Evolutionary conservation across 257 asterid genomes (phyloP).

Genomic region (Fraxinus quadrangulata): DNA sequence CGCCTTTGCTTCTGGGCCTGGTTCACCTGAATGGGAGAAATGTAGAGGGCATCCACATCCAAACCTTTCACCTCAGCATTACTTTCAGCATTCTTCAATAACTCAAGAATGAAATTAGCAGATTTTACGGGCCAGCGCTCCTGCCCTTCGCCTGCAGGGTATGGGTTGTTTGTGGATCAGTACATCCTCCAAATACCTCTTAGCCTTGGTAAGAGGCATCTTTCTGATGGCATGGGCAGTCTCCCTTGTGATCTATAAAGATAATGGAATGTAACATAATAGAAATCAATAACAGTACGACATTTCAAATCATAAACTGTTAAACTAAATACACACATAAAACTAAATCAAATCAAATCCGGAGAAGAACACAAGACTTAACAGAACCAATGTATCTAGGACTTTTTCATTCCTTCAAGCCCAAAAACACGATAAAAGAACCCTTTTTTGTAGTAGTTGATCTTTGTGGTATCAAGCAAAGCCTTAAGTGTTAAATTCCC

Average conservation of each 20-base stretch:
- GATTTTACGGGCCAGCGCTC: constrained; percentile 75
- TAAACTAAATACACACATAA: no score
- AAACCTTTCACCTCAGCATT: constrained; percentile 44
- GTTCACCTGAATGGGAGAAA: no score
- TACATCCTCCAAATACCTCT: constrained; percentile 63
- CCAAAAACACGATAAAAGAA: no score
- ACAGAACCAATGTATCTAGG: no score
- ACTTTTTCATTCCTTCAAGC: no score
- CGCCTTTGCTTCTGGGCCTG: no score
- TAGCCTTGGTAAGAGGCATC: constrained; percentile 58
- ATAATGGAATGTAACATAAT: background rate
- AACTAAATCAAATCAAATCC: no score
- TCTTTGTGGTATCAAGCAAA: constrained; percentile 57
- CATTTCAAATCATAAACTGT: no score
- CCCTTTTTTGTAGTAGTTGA: constrained; percentile 65
- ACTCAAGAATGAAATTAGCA: constrained; percentile 60
- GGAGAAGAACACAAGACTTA: no score
- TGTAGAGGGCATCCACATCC: no score
- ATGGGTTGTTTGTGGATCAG: constrained; percentile 67
- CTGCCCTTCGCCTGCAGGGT: constrained; percentile 71
- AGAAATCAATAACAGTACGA: no score
- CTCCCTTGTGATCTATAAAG: constrained; percentile 59
- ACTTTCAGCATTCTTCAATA: constrained; percentile 74
- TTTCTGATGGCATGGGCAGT: constrained; percentile 70
- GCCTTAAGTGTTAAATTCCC: constrained; percentile 68